phyloP scores from a whole-genome alignment of 2,329 filamentous ascomycete genomes.

The Alternaria tenuissima region DNA sequence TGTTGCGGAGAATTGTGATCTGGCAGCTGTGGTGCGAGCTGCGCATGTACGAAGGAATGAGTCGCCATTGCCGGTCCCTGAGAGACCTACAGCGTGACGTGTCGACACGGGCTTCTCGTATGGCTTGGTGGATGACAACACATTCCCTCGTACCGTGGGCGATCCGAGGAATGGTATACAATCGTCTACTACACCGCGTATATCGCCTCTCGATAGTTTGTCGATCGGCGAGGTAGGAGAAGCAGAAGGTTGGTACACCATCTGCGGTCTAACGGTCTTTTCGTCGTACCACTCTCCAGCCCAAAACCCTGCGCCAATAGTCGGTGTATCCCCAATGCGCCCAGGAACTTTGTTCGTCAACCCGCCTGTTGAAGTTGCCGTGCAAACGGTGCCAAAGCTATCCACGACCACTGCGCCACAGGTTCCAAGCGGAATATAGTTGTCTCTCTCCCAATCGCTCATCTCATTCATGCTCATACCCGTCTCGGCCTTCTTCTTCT shows the following conservation, averaged over 20 bases:
- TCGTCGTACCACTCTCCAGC: conserved; percentile 77
- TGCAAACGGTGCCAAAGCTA: conserved; percentile 74
- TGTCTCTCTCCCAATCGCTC: conserved; percentile 65
- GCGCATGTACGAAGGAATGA: conserved; percentile 80
- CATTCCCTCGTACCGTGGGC: conserved; percentile 22
- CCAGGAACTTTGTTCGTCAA: conserved; percentile 90
- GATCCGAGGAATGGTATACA: conserved; percentile 64
- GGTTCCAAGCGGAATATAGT: conserved; percentile 83
- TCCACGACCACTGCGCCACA: conserved; percentile 85
- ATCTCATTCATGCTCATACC: conserved; percentile 32
- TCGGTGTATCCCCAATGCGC: conserved; percentile 85
- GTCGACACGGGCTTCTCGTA: conserved; percentile 10
- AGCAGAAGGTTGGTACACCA: conserved; percentile 30
- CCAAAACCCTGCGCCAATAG: conserved; percentile 86
- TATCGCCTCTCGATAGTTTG: conserved; percentile 42
- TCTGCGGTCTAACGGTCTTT: conserved; percentile 50
- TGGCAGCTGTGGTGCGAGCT: conserved; percentile 74
- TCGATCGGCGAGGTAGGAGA: conserved; percentile 29
- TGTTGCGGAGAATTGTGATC: conserved; percentile 68
- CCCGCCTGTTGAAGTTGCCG: conserved; percentile 74
- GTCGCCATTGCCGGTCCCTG: conserved; percentile 88
- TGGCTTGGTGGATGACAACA: neutral
- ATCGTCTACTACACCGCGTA: conserved; percentile 64
- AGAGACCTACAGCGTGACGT: conserved; percentile 65
- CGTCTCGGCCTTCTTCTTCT: conserved; percentile 55